Conservation (phyloP, 78 protist genomes). For the Speleostelium caveatum region DNA sequence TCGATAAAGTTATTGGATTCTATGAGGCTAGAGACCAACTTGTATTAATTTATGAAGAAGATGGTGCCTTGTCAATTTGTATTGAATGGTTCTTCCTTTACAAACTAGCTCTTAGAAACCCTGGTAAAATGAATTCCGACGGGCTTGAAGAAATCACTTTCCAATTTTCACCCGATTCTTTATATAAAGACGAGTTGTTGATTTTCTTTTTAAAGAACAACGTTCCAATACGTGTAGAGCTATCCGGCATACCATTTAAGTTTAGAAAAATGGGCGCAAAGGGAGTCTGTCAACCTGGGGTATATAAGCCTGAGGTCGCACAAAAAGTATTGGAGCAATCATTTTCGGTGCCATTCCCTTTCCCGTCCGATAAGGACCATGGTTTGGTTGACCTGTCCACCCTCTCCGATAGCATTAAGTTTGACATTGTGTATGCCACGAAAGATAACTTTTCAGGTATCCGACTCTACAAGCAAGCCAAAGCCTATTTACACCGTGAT, state of each 20-base stretch:
- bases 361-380: not conserved
- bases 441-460: conserved; percentile 48
- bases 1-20: conserved; percentile 19
- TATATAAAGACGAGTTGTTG: conserved; percentile 42
- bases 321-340: not conserved
- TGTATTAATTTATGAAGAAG: conserved; percentile 58
- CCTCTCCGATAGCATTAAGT: conserved; percentile 4
- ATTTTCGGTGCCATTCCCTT: conserved; percentile 19
- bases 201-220: not conserved
- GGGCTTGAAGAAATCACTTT: not conserved
- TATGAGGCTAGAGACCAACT: conserved; percentile 45
- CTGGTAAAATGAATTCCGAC: not conserved
- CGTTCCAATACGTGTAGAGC: not conserved
- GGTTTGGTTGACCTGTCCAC: conserved; percentile 27
- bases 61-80: conserved; percentile 22
- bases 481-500: conserved; percentile 30
- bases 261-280: not conserved
- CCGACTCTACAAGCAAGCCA: conserved; percentile 13
- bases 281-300: conserved; percentile 31
- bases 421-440: conserved; percentile 51
- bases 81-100: conserved; percentile 52
- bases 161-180: conserved; percentile 8
- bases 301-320: not conserved
- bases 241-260: conserved; percentile 23
- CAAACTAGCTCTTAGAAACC: not conserved